Evolutionary conservation across 352 stramenopile genomes (phyloP).

Genomic region (Globisporangium okanoganense): DNA sequence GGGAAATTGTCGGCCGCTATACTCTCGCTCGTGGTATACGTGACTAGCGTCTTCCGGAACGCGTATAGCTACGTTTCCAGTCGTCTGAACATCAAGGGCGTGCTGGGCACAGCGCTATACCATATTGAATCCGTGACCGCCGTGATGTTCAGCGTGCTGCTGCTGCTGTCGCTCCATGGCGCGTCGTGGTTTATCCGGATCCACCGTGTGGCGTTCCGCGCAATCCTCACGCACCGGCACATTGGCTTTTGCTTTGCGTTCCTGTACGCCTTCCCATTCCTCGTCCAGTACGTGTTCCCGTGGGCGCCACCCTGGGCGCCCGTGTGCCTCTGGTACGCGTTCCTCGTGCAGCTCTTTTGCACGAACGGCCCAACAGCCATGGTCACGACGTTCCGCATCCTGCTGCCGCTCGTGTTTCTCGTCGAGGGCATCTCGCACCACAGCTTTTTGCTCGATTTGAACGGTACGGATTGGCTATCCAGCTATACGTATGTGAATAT

Average conservation of each 20-base stretch:
- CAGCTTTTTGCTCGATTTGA: conserved; percentile 88
- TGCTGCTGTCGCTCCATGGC: conserved; percentile 65
- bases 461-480: conserved; percentile 35
- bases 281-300: conserved; percentile 86
- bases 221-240: conserved; percentile 78
- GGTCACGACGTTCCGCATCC: conserved; percentile 81
- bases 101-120: conserved; percentile 31
- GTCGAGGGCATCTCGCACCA: conserved; percentile 86
- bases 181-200: conserved; percentile 77
- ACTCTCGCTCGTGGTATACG: neutral
- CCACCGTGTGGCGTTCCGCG: conserved; percentile 77
- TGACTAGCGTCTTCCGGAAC: neutral
- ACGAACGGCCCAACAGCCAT: conserved; percentile 79
- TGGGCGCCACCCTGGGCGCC: conserved; percentile 86
- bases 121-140: conserved; percentile 68
- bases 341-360: conserved; percentile 86
- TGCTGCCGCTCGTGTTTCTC: conserved; percentile 82
- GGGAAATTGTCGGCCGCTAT: neutral
- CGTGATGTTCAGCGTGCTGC: conserved; percentile 59
- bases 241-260: conserved; percentile 88
- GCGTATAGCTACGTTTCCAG: conserved; percentile 9
- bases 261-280: conserved; percentile 81
- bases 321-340: conserved; percentile 89
- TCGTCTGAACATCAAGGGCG: conserved; percentile 40
- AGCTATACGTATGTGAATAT: neutral